Evolutionary conservation across 345 rosid species (phyloP), one percentile per base, ranked within the genome.

Genomic region (Erodium maritimum): DNA sequence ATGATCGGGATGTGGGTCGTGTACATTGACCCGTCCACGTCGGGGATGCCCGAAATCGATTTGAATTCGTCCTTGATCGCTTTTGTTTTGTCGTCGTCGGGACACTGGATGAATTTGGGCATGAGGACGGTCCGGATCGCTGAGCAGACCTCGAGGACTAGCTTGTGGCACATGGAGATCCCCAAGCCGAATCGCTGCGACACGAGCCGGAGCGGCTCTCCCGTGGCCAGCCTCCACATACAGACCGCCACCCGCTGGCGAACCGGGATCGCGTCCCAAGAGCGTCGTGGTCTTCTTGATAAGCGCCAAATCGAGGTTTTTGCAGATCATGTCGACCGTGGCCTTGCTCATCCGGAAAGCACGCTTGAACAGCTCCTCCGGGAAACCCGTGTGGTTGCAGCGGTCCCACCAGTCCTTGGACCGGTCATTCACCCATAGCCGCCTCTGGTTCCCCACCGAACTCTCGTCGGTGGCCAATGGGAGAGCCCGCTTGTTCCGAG

Each of bases 391-490:
- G 22, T 64, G 77, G 71, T 66, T 83, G 3, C 85, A 78, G 45
- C 74, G 50, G 19, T 87, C 93, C 95, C 97, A 90, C 97, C 95
- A 90, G 52, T 83, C 95, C 37, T 87, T 85, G 0, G 90, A 80
- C 64, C 97, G 69, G 56, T 87, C 90, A 56, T 90, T 90, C 50
- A 87, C 97, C 97, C 97, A n/a, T n/a, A n/a, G 87, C 42, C 87
- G 48, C 64, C 95, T 59, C 50, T 71, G 64, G 19, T 68, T 71
- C 50, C 66, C 77, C 51, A 66, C 52, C 56, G 69, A 61, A 21
- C 77, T 70, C 17, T 48, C 59, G 4, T 37, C 66, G 5, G 55
- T 71, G 0, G 42, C 72, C 18, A 62, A 54, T 21, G 61, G 66
- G 2, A 79, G 70, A 0, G 78, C 74, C 0, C 83, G 72, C 57